Conservation (phyloP, 805 yeast genomes). For the Scheffersomyces ergatensis region DNA sequence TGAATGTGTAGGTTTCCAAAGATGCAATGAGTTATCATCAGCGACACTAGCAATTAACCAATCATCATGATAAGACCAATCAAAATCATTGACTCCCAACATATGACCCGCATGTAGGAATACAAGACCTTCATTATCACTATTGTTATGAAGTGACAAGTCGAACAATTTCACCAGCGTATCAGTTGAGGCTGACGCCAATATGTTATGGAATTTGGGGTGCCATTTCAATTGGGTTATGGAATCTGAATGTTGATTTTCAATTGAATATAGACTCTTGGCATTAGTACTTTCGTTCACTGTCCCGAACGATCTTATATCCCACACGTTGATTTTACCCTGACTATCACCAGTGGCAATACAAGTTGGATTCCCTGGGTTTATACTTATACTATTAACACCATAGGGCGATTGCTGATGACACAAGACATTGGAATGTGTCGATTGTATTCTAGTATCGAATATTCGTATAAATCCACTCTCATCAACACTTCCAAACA, state of each 20-base stretch:
- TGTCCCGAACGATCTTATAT: conserved; percentile 43
- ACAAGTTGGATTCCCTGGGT: conserved; percentile 51
- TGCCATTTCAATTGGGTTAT: conserved; percentile 76
- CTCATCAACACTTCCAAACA: conserved; percentile 71
- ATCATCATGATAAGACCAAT: conserved; percentile 75
- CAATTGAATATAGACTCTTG: conserved; percentile 7
- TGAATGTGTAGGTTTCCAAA: conserved; percentile 66
- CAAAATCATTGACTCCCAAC: conserved; percentile 79
- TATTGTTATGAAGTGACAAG: conserved; percentile 22
- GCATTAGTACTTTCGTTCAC: neutral
- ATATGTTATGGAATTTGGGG: conserved; percentile 46
- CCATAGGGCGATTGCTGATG: conserved; percentile 24
- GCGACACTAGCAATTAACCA: conserved; percentile 75
- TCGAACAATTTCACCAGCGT: conserved; percentile 65
- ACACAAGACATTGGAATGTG: neutral
- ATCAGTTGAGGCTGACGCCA: conserved; percentile 69
- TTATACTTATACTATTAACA: conserved; percentile 59
- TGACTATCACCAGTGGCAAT: conserved; percentile 66
- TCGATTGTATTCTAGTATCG: conserved; percentile 45
- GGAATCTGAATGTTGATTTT: conserved; percentile 47
- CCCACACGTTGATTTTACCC: conserved; percentile 64
- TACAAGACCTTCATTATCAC: conserved; percentile 26
- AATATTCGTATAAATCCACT: conserved; percentile 46
- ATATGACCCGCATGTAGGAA: conserved; percentile 86
- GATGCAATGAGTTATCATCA: conserved; percentile 82